Evolutionary conservation across 2,329 filamentous ascomycete genomes (phyloP), one percentile per base, ranked within the genome.

Genomic region (Trichoderma gracile): DNA sequence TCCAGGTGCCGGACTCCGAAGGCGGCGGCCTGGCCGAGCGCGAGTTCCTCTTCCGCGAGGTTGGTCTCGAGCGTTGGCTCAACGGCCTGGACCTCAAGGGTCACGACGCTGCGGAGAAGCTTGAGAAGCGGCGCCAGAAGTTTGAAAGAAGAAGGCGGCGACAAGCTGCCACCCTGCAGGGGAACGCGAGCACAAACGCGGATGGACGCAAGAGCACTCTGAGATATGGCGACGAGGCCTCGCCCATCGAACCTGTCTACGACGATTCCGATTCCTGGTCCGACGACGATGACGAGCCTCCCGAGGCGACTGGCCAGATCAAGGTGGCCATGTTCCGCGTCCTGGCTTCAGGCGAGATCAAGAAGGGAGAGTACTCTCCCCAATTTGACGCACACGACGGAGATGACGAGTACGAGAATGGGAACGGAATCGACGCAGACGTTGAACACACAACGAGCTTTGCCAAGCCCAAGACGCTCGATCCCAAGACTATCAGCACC

Each of bases 401-500:
- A 68, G 93, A 97, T 67, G 93, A 97, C 63, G 88, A 90, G 61
- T 80, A 83, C 19, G 76, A 82, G 30, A 78, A 74, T 43, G 79
- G 80, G 30, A 83, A 81, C 7, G 84, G 81, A 57, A 86, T 90
- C 66, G 91, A 93, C 71, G 90, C 87, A 46, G 92, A 97, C 72
- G 86, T 97, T 64, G 95, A 98, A 78, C 95, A 99, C 75, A 98
- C 95, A 2, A 98, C 95, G 8, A 97, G 93, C 74, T 98, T 98
- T 77, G 94, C 94, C 10, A 96, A 97, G 79, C 94, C 93, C 15
- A 98, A 97, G 82, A 90, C 92, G 1, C 83, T 97, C 60, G 96
- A 98, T 78, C 94, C 94, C 0, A 97, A 97, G 79, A 93, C 92
- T 2, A 99, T 99, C 74, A 98, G 93, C 74, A 99, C 95, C 3